These are phyloP conservation scores for Verticillium klebahnii DNA, from an alignment of 2,329 filamentous ascomycete species.

Conservation along the genomic window DNA sequence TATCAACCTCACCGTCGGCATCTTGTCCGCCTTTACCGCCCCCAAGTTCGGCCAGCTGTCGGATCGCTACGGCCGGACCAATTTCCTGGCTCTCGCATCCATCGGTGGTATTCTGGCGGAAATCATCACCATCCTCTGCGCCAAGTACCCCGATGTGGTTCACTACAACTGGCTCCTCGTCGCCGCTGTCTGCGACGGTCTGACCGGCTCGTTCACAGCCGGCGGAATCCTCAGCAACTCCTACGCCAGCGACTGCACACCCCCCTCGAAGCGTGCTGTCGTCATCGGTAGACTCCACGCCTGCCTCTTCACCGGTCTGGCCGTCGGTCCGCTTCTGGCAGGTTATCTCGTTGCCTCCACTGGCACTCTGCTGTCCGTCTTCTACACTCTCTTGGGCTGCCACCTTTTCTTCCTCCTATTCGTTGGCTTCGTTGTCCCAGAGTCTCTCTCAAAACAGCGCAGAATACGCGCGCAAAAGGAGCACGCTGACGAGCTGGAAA, in stretches of 20 bases:
- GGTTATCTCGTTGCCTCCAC: slow-evolving; percentile 75
- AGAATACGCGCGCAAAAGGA: slow-evolving; percentile 69
- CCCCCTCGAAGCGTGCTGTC: slow-evolving; percentile 73
- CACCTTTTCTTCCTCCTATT: slow-evolving; percentile 72
- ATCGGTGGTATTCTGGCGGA: slow-evolving; percentile 72
- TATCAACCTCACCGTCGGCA: slow-evolving; percentile 67
- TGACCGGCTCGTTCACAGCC: slow-evolving; percentile 84
- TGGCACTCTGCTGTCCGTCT: slow-evolving; percentile 72
- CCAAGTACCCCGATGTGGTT: slow-evolving; percentile 66
- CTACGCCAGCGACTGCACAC: slow-evolving; percentile 85
- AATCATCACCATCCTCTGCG: slow-evolving; percentile 72
- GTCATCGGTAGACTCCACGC: slow-evolving; percentile 88
- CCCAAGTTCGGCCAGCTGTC: slow-evolving; percentile 82
- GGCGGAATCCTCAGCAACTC: slow-evolving; percentile 73
- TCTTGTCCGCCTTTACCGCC: slow-evolving; percentile 73
- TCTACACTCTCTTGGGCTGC: slow-evolving; percentile 73
- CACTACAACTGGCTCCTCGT: slow-evolving; percentile 76
- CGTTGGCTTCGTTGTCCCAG: slow-evolving; percentile 68
- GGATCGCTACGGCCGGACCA: slow-evolving; percentile 78
- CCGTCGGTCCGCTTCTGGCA: slow-evolving; percentile 76
- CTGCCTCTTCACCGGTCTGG: slow-evolving; percentile 83
- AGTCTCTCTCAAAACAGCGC: slow-evolving; percentile 73
- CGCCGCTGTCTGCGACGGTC: slow-evolving; percentile 73
- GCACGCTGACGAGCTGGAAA: slow-evolving; percentile 42
- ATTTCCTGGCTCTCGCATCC: slow-evolving; percentile 67